Percentiles rank a stretch among this genome's conserved stretches.
Evolutionary conservation across 106 monocot genomes (phyloP).

Genomic region (Dioscorea alata): DNA sequence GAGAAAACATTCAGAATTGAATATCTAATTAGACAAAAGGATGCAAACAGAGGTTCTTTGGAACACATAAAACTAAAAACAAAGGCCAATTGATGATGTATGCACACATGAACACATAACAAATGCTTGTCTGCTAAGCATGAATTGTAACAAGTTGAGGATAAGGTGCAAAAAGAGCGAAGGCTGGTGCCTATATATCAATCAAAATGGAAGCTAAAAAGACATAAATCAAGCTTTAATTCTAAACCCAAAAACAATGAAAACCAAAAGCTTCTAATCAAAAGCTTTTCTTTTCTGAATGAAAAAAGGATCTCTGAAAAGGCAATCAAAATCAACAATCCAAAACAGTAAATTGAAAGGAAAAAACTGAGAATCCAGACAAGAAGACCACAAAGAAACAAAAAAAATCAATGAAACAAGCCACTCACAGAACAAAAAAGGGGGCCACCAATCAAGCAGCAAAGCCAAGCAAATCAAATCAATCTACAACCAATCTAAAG

Average conservation of each 20-base stretch:
- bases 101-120: background rate
- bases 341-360: too few species aligned
- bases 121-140: background rate
- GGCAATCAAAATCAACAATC: too few species aligned
- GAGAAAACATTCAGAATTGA: too few species aligned
- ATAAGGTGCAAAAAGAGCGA: background rate
- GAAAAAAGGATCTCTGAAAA: too few species aligned
- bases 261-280: background rate
- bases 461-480: background rate
- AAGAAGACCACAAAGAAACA: background rate
- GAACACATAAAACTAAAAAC: too few species aligned
- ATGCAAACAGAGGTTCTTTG: too few species aligned
- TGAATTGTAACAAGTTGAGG: background rate
- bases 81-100: constrained; percentile 2
- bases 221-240: background rate
- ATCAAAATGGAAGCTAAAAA: background rate
- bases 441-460: background rate
- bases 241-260: background rate
- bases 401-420: background rate
- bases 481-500: background rate
- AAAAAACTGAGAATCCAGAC: background rate
- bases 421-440: background rate
- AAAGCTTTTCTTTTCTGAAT: too few species aligned
- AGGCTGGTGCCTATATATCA: background rate
- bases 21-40: too few species aligned